Conservation (phyloP, 2,329 filamentous ascomycete genomes). For the Fusarium drepaniforme region DNA sequence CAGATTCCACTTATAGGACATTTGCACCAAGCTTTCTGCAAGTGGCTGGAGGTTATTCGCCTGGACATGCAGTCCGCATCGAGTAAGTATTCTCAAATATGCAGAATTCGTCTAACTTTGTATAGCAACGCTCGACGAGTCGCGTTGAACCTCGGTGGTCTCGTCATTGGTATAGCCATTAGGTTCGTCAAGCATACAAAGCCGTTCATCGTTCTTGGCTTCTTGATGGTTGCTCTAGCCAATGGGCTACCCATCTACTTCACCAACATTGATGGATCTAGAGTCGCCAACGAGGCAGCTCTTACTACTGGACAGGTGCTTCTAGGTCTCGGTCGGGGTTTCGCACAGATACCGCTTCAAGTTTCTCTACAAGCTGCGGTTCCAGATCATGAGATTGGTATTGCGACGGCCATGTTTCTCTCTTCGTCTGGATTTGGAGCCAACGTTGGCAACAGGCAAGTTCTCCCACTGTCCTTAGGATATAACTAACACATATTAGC, state of each 20-base stretch:
- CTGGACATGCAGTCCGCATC: conserved; percentile 27
- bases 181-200: conserved; percentile 34
- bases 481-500: conserved; percentile 4
- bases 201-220: conserved; percentile 24
- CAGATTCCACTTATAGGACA: conserved; percentile 27
- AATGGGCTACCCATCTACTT: conserved; percentile 29
- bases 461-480: neutral
- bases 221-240: conserved; percentile 22
- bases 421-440: conserved; percentile 29
- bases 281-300: conserved; percentile 27
- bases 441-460: conserved; percentile 18
- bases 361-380: conserved; percentile 25
- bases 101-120: neutral
- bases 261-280: conserved; percentile 21
- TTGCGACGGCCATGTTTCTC: conserved; percentile 28
- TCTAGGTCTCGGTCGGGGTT: conserved; percentile 26
- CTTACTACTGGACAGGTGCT: conserved; percentile 31
- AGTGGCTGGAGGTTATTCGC: conserved; percentile 29
- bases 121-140: conserved; percentile 23
- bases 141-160: conserved; percentile 21
- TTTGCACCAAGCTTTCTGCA: conserved; percentile 30
- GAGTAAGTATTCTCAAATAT: conserved; percentile 3
- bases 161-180: conserved; percentile 2
- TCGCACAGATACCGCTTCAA: conserved; percentile 19
- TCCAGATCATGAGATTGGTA: conserved; percentile 22